These are phyloP conservation scores for Beauveria varroae DNA, from an alignment of 2,329 filamentous ascomycete genomes.

Conservation along the genomic window DNA sequence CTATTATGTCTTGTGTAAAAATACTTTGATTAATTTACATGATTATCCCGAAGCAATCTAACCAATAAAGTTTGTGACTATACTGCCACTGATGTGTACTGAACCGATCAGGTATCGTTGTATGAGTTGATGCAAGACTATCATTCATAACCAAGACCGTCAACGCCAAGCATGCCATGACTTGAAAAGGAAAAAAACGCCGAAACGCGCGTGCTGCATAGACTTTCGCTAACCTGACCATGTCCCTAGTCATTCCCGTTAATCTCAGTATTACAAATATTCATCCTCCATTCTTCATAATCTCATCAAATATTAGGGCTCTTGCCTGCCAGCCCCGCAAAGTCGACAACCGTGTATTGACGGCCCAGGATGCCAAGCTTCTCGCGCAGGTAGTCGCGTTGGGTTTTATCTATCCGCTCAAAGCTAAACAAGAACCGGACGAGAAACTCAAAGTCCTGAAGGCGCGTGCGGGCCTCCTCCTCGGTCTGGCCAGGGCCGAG, in stretches of 20 bases:
- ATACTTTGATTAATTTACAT: background rate
- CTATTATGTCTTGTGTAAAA: background rate
- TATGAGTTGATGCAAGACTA: background rate
- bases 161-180: background rate
- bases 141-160: background rate
- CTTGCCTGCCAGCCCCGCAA: constrained; percentile 18
- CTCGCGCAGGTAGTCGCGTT: constrained; percentile 32
- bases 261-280: background rate
- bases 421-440: constrained; percentile 43
- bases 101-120: background rate
- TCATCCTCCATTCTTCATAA: background rate
- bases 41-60: background rate
- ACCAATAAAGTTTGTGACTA: background rate
- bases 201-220: background rate
- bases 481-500: constrained; percentile 29
- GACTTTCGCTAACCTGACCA: background rate
- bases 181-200: background rate
- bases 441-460: constrained; percentile 47
- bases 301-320: constrained; percentile 14
- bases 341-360: constrained; percentile 24
- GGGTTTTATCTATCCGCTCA: constrained; percentile 37
- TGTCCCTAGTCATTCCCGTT: background rate
- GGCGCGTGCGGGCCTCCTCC: constrained; percentile 37
- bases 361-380: constrained; percentile 29
- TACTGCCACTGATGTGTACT: background rate